Conservation (phyloP, 371 early-diverging fungal genomes). For the Synchytrium microbalum region DNA sequence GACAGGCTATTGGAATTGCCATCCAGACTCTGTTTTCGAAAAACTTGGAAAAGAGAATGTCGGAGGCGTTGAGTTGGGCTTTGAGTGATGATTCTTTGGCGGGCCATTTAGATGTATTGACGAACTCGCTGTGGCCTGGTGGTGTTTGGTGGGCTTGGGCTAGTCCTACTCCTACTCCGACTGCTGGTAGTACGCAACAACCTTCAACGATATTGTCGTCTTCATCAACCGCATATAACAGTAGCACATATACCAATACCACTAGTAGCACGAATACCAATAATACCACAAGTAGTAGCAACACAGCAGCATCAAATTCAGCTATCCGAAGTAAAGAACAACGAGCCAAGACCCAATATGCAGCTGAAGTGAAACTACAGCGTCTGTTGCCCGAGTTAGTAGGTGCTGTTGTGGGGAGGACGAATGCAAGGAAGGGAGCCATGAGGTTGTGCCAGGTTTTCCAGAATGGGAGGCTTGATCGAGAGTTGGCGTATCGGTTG, state of each 20-base stretch:
- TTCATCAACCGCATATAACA: background rate
- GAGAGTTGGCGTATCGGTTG: conserved; percentile 59
- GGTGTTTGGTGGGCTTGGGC: conserved; percentile 23
- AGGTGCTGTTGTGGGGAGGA: conserved; percentile 73
- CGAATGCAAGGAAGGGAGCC: conserved; percentile 75
- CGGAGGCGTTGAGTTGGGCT: conserved; percentile 33
- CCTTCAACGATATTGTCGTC: background rate
- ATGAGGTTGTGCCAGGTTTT: conserved; percentile 58
- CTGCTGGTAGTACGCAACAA: background rate
- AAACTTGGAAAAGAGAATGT: conserved; percentile 65
- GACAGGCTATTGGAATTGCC: conserved; percentile 74
- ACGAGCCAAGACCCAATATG: conserved; percentile 46
- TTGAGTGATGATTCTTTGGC: conserved; percentile 39
- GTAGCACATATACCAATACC: background rate
- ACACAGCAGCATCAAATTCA: background rate
- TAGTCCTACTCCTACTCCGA: background rate
- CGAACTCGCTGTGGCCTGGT: conserved; percentile 46
- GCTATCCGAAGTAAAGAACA: conserved; percentile 41
- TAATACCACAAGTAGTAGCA: background rate
- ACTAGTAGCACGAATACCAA: background rate
- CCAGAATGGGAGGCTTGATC: conserved; percentile 70
- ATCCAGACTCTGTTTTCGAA: conserved; percentile 80
- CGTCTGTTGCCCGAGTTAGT: conserved; percentile 57
- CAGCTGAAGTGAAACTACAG: conserved; percentile 56
- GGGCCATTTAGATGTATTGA: conserved; percentile 30